Evolutionary conservation across 2,329 filamentous ascomycete species (phyloP).

Genomic region (Fusarium pseudoanthophilum): DNA sequence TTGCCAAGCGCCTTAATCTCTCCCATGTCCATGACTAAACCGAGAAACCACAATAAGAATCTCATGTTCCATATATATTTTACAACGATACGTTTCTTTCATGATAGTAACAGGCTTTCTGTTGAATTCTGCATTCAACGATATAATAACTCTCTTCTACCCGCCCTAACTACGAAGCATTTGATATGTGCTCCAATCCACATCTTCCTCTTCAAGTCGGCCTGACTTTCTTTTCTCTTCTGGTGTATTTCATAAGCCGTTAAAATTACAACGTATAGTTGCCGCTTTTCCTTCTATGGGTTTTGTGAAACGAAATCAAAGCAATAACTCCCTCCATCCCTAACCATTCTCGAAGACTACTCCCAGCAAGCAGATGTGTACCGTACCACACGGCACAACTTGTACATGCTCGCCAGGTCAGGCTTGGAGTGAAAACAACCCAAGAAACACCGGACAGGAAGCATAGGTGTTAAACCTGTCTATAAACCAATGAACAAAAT

Average conservation of each 20-base stretch:
- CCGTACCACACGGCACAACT: slow-evolving; percentile 6
- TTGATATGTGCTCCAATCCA: slow-evolving; percentile 42
- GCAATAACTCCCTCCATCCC: slow-evolving; percentile 38
- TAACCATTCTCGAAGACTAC: slow-evolving; percentile 18
- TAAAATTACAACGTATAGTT: slow-evolving; percentile 49
- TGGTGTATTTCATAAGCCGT: slow-evolving; percentile 47
- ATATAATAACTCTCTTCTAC: slow-evolving; percentile 25
- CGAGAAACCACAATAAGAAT: slow-evolving; percentile 2
- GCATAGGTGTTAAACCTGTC: slow-evolving; percentile 33
- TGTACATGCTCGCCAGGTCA: slow-evolving; percentile 1
- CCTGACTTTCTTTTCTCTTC: slow-evolving; percentile 34
- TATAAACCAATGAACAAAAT: slow-evolving; percentile 45
- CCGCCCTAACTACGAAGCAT: slow-evolving; percentile 11
- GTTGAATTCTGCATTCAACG: slow-evolving; percentile 24
- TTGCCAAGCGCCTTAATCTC: not conserved
- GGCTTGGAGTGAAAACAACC: slow-evolving; percentile 32
- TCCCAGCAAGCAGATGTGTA: slow-evolving; percentile 18
- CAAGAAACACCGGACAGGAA: slow-evolving; percentile 46
- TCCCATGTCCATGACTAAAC: not conserved
- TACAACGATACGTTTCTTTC: slow-evolving; percentile 24
- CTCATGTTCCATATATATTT: slow-evolving; percentile 18
- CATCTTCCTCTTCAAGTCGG: slow-evolving; percentile 29
- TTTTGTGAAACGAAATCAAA: slow-evolving; percentile 43
- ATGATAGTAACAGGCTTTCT: slow-evolving; percentile 1
- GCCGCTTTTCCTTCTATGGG: slow-evolving; percentile 48